phyloP scores from a whole-genome alignment of 2,329 filamentous ascomycete genomes.

The Pestalotiopsis fici region DNA sequence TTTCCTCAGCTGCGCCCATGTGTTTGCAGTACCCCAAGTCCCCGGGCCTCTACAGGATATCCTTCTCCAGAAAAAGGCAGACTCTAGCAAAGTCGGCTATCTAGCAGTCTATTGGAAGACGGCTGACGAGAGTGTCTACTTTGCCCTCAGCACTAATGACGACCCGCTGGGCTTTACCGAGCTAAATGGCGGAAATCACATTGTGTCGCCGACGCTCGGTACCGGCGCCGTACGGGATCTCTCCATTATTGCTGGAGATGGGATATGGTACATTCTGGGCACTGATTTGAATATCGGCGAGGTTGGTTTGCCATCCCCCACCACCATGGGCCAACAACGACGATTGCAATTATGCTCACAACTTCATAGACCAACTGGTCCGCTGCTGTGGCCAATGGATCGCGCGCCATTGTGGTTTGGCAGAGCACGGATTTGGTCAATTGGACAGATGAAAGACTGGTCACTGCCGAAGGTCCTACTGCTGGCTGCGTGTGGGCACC shows the following conservation, averaged over 20 bases:
- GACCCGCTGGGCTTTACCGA: background rate
- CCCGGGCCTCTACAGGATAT: background rate
- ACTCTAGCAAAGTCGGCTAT: background rate
- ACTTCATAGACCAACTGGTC: background rate
- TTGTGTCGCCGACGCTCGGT: background rate
- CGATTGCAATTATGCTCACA: background rate
- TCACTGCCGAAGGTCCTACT: background rate
- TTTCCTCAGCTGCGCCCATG: background rate
- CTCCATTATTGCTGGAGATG: background rate
- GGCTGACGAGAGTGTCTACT: background rate
- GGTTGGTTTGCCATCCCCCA: background rate
- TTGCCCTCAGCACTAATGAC: background rate
- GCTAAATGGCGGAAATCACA: background rate
- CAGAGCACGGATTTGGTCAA: background rate
- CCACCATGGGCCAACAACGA: too few species aligned
- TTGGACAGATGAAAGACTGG: background rate
- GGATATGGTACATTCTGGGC: background rate
- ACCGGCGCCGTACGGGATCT: background rate
- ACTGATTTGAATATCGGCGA: background rate
- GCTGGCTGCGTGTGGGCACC: background rate
- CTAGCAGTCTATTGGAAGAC: slow-evolving; percentile 2
- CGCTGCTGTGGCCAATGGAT: background rate
- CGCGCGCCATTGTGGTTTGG: background rate
- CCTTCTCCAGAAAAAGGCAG: background rate
- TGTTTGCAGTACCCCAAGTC: background rate